These are phyloP conservation scores for Acanthamoeba rhysodes DNA, from an alignment of 208 protist species.

Conservation along the genomic window DNA sequence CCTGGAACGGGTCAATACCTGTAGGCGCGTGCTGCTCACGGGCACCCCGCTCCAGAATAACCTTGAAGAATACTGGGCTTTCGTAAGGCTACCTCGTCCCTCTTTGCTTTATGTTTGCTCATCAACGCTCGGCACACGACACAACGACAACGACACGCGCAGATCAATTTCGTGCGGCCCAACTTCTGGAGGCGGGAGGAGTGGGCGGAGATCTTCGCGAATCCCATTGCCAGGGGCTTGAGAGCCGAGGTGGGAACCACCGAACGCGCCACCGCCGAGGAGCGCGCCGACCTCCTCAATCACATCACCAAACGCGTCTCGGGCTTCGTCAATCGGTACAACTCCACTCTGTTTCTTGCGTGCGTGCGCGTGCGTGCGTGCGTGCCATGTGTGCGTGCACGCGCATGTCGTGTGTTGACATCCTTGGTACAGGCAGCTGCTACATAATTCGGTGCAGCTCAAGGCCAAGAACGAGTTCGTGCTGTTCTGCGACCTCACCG, in stretches of 20 bases:
- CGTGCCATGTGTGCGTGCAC: background rate
- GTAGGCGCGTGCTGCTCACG: constrained; percentile 35
- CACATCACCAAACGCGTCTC: constrained; percentile 15
- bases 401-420: too few relatives aligned
- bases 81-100: background rate
- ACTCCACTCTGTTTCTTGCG: background rate
- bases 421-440: constrained; percentile 1
- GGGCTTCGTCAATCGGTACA: constrained; percentile 9
- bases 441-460: background rate
- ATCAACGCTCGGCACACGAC: background rate
- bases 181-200: constrained; percentile 17
- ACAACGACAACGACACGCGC: background rate
- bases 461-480: constrained; percentile 16
- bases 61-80: constrained; percentile 31
- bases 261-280: constrained; percentile 1
- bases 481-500: constrained; percentile 1
- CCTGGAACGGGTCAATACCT: constrained; percentile 14
- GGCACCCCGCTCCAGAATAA: constrained; percentile 55
- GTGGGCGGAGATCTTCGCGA: background rate
- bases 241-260: background rate
- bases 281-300: background rate
- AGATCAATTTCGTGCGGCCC: constrained; percentile 54
- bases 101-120: background rate
- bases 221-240: background rate
- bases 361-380: background rate